Conservation (phyloP, 2,329 filamentous ascomycete genomes). For the Cercospora nicotianae region DNA sequence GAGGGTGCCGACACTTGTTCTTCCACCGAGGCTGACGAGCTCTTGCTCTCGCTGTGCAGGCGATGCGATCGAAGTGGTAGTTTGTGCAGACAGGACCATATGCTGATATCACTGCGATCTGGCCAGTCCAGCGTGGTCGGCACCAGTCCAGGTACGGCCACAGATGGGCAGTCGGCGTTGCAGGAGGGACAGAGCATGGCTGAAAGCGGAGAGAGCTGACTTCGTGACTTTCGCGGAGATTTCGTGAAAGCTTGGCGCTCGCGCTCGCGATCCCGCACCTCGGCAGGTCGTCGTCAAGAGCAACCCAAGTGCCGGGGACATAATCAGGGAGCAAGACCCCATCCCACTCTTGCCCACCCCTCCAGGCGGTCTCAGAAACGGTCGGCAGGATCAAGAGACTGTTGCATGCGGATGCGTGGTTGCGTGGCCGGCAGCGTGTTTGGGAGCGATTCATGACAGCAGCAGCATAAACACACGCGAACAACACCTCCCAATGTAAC, state of each 20-base stretch:
- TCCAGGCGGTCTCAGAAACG: slow-evolving; percentile 8
- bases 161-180: neutral
- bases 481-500: slow-evolving; percentile 1
- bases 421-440: neutral
- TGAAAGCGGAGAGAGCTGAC: neutral
- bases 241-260: neutral
- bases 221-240: neutral
- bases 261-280: neutral
- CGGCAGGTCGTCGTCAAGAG: neutral
- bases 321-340: neutral
- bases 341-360: neutral
- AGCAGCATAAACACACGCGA: slow-evolving; percentile 1
- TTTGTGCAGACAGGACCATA: neutral
- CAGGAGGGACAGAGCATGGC: neutral
- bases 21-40: neutral
- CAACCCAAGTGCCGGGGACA: neutral
- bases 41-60: neutral
- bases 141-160: neutral
- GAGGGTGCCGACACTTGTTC: neutral
- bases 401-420: neutral
- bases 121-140: neutral
- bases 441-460: neutral
- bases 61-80: neutral
- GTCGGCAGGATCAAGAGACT: slow-evolving; percentile 8
- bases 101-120: neutral